phyloP scores from a whole-genome alignment of 176 grass and related monocot species.

The Aegilops sharonensis region DNA sequence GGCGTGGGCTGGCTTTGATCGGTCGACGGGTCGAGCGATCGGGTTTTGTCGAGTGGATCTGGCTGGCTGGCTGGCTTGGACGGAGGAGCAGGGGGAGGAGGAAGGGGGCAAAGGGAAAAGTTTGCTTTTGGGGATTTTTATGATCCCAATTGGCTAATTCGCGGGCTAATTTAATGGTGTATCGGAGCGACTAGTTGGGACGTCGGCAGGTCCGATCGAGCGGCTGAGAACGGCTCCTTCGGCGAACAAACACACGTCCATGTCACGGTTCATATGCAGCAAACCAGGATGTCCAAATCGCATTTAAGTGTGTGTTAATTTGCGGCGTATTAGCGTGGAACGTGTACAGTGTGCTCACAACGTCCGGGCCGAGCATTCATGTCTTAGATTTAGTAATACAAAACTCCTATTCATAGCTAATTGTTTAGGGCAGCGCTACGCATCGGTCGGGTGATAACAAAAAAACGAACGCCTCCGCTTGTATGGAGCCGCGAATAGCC shows the following conservation, averaged over 20 bases:
- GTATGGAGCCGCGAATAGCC: too few species aligned
- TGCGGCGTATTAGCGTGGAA: not conserved
- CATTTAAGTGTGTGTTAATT: too few species aligned
- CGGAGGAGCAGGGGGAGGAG: not conserved
- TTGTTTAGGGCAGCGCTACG: too few species aligned
- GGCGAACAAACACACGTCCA: not conserved
- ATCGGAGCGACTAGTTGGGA: not conserved
- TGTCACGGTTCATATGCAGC: not conserved
- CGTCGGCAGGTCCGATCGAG: conserved; percentile 20
- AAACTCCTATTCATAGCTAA: too few species aligned
- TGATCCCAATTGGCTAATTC: not conserved
- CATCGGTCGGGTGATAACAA: too few species aligned
- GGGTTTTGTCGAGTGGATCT: conserved; percentile 36
- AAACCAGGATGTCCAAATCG: too few species aligned
- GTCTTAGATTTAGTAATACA: too few species aligned
- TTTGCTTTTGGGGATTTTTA: not conserved
- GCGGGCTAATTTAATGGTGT: conserved; percentile 6
- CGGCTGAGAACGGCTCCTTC: not conserved
- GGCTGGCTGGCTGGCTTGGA: not conserved
- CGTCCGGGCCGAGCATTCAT: not conserved
- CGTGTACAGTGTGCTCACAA: not conserved
- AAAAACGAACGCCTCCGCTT: too few species aligned
- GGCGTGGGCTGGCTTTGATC: not conserved
- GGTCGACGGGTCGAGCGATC: not conserved
- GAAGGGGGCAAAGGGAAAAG: not conserved